Evolutionary conservation across 805 yeast genomes (phyloP), one percentile per base, ranked within the genome.

Genomic region (Spathaspora girioi): DNA sequence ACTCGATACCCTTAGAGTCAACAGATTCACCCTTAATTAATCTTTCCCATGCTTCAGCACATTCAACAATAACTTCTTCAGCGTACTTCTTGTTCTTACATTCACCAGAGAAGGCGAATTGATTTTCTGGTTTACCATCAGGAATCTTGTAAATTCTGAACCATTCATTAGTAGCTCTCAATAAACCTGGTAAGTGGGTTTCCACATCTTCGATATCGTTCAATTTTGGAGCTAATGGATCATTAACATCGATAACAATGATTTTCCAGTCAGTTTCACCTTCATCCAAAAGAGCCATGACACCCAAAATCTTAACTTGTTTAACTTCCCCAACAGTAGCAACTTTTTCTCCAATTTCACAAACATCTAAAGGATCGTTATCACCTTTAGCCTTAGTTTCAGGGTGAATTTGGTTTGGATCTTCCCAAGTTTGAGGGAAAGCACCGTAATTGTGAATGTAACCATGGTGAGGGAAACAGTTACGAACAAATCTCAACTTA

Each of bases 381-480:
- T 93, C 99, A 54, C 99, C 99, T 54, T 70, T 65, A 40, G 69
- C 69, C 56, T 83, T 62, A 81, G 87, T 75, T 81, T 88, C 74
- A 75, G 88, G 66, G 71, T 68, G 67, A 61, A 78, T 63, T 73
- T 82, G 70, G 83, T 89, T 70, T 46, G 79, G 79, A 64, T 86
- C 89, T 70, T 86, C 91, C 91, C 91, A 86, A 46, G 91, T 86
- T 72, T 93, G 97, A 59, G 98, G 98, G 82, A 93, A 87, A 47
- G 97, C 97, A 71, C 98, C 99, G 71, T 93, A 93, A 79, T 94
- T 94, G 79, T 91, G 97, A 62, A 93, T 93, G 80, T 94, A 93
- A 63, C 99, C 99, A 71, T 94, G 96, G 79, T 89, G 96, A 49
- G 99, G 99, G 89, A 93, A 93, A 72, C 96, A 84, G 83, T 94